Conservation (phyloP, 2,329 filamentous ascomycete genomes). For the Rhynchosporium graminicola region DNA sequence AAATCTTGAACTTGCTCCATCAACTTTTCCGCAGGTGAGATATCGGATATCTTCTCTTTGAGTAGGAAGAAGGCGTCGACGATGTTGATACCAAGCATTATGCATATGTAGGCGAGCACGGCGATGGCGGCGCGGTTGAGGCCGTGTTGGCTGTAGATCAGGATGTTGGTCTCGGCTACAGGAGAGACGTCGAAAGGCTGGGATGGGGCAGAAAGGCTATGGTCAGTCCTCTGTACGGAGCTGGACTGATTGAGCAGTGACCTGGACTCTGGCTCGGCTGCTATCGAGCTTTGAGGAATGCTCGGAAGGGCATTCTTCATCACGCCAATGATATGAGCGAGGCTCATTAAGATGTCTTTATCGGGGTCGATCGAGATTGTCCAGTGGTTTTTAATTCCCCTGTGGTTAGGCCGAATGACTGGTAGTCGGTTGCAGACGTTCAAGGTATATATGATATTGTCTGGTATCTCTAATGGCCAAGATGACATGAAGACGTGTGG, state of each 20-base stretch:
- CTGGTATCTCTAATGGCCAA: not conserved
- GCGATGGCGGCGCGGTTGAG: not conserved
- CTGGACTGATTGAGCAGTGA: no score
- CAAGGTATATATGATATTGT: not conserved
- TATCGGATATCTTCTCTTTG: not conserved
- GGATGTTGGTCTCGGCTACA: not conserved
- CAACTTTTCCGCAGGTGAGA: not conserved
- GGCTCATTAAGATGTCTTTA: not conserved
- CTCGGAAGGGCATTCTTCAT: not conserved
- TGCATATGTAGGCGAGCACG: not conserved
- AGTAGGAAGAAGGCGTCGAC: constrained; percentile 5
- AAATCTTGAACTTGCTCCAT: not conserved
- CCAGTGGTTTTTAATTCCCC: not conserved
- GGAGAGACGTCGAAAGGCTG: not conserved
- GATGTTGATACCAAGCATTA: not conserved
- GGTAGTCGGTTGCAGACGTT: not conserved
- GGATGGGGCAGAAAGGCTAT: no score
- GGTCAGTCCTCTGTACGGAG: no score
- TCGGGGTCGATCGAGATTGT: not conserved
- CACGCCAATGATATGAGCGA: not conserved
- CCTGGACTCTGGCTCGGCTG: not conserved
- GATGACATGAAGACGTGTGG: constrained; percentile 7
- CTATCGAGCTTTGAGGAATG: not conserved
- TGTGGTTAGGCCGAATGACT: not conserved
- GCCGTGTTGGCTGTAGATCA: constrained; percentile 7